Base-by-base conservation (phyloP, 1,284 basidiomycete genomes). In the Sphaerobolus stellatus region DNA sequence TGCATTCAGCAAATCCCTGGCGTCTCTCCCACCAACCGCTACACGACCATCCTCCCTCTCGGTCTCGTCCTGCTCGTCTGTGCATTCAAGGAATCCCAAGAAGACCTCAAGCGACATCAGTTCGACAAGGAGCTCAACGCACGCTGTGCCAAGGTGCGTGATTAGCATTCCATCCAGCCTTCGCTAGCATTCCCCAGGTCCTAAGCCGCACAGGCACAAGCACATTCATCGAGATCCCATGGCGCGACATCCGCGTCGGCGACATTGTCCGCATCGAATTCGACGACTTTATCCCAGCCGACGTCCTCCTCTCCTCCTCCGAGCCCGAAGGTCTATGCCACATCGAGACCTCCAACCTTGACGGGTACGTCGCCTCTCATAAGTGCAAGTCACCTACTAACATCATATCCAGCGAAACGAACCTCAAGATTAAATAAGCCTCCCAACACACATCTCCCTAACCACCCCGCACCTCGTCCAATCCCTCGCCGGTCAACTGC, bases 301-400 rank as follows among this genome's bases (percentile, higher is more conserved):
- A 99, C 71, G 71, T 98, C 2, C 76, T 99, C 31, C 64, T 99
- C 45, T 88, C 86, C 61, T 93, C 91, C 34, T 94, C 91, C 63
- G 97, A 99, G 68, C 96, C 97, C 0, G 96, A 99, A 68, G 95
- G 97, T 0, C 75, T 98, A 43, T 98, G 95, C 64, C 99, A 98
- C 66, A 92, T 99, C 59, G 96, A 99, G 72, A 99, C 96, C 0
- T 91, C 92, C 30, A 99, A 99, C 69, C 79, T 99, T 22, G 97
- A 99, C 65, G 96, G 95, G 90, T 93, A 63, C 62, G 86, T n/a
- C n/a, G n/a, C n/a, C n/a, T n/a, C n/a, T n/a, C n/a, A n/a, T 72
- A 1, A 44, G n/a, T 38, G 2, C 33, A 1, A 3, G 8, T 48
- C 18, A 34, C 44, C 50, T 31, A 45, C 34, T 57, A 33, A 58